phyloP scores from a whole-genome alignment of 257 asterid species.

The Solanum habrochaites region DNA sequence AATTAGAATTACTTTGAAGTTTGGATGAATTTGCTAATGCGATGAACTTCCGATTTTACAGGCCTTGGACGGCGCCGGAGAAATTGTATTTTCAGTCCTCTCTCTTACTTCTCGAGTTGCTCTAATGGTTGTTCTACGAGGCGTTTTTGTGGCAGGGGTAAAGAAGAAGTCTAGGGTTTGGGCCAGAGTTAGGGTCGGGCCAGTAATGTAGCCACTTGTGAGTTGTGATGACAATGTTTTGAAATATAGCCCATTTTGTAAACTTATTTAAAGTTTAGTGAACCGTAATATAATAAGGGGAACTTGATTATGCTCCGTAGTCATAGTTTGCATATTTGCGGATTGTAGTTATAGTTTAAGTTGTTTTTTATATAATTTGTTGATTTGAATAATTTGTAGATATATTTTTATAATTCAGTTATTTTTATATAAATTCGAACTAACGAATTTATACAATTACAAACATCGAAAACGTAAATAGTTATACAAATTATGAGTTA shows the following conservation, averaged over 20 bases:
- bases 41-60: not conserved
- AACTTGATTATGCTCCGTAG: not conserved
- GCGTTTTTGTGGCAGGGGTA: not conserved
- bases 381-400: accelerated
- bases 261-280: not conserved
- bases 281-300: too few species aligned
- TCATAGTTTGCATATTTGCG: not conserved
- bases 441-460: not conserved
- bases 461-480: too few species aligned
- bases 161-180: not conserved
- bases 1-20: not conserved
- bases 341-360: not conserved
- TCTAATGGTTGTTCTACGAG: not conserved
- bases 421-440: too few species aligned
- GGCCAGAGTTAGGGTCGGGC: not conserved
- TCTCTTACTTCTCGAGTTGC: not conserved
- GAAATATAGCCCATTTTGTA: not conserved
- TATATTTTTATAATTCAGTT: too few species aligned
- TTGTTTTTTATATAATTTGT: too few species aligned
- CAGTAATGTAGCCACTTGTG: not conserved
- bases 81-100: not conserved
- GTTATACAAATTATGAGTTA: too few species aligned
- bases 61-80: not conserved
- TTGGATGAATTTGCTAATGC: not conserved
- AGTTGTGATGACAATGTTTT: not conserved